Conservation (phyloP, 2,329 filamentous ascomycete species). For the Fonsecaea erecta region DNA sequence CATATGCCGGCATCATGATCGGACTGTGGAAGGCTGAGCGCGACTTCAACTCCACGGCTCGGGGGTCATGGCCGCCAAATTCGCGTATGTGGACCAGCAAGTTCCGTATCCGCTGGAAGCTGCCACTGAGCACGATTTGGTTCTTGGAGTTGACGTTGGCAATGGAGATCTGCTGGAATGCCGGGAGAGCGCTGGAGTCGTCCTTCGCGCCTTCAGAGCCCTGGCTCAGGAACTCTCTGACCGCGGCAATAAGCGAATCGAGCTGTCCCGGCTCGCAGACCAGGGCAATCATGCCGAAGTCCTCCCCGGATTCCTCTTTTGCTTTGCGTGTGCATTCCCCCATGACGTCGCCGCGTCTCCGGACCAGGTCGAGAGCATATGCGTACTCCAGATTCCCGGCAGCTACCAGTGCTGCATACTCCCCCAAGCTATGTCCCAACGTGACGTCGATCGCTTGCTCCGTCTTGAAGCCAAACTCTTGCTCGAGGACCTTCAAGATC, state of each 20-base stretch:
- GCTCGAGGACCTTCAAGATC: constrained; percentile 83
- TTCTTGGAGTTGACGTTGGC: constrained; percentile 96
- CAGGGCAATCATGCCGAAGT: constrained; percentile 92
- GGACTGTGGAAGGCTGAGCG: constrained; percentile 58
- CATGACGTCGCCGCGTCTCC: constrained; percentile 81
- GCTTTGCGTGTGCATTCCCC: constrained; percentile 72
- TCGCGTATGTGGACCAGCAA: constrained; percentile 83
- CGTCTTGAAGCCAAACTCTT: constrained; percentile 78
- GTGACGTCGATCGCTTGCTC: constrained; percentile 76
- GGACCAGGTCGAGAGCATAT: constrained; percentile 78
- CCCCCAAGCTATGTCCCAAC: constrained; percentile 87
- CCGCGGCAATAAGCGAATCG: constrained; percentile 68
- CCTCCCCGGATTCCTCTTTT: constrained; percentile 69
- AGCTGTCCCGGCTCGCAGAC: constrained; percentile 85
- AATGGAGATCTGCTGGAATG: constrained; percentile 85
- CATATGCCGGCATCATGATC: constrained; percentile 83
- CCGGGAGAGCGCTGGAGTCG: constrained; percentile 69
- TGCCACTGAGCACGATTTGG: constrained; percentile 91
- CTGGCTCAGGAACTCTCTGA: constrained; percentile 78
- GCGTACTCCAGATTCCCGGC: constrained; percentile 77
- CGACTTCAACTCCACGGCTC: constrained; percentile 79
- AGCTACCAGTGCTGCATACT: constrained; percentile 88
- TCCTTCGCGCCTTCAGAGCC: constrained; percentile 67
- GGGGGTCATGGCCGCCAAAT: constrained; percentile 88
- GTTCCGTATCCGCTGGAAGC: constrained; percentile 77